These are phyloP conservation scores for Draba incana DNA, from an alignment of 345 rosid species.

Conservation along the genomic window DNA sequence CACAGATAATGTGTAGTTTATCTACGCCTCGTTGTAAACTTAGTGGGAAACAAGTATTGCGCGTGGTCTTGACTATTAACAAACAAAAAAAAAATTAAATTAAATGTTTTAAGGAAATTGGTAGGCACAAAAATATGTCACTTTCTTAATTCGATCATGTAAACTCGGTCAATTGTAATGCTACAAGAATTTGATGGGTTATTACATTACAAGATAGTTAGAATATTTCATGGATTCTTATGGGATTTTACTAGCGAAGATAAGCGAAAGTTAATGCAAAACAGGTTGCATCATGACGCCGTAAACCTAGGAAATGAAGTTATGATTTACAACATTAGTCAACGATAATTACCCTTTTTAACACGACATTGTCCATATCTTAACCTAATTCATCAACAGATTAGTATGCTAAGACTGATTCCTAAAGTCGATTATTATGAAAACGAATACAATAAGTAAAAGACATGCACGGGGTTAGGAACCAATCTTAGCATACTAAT, in stretches of 20 bases:
- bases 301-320: constrained; percentile 23
- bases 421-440: no score
- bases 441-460: no score
- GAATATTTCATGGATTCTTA: neutral
- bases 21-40: constrained; percentile 29
- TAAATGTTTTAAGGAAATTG: neutral
- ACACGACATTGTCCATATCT: neutral
- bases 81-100: constrained; percentile 2
- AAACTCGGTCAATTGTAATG: neutral
- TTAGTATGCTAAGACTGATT: no score
- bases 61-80: constrained; percentile 19
- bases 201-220: neutral
- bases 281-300: neutral
- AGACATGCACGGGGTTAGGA: no score
- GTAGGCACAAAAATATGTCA: constrained; percentile 16
- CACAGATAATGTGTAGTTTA: constrained; percentile 31
- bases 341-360: constrained; percentile 11
- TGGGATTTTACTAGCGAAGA: neutral
- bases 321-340: neutral
- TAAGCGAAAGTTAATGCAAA: neutral
- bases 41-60: constrained; percentile 43
- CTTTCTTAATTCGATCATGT: constrained; percentile 19
- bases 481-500: no score
- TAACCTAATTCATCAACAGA: neutral
- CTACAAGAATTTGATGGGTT: neutral